Percentiles rank a stretch among this genome's conserved stretches.
phyloP scores from a whole-genome alignment of 208 protist species.

The Porcisia hertigi region DNA sequence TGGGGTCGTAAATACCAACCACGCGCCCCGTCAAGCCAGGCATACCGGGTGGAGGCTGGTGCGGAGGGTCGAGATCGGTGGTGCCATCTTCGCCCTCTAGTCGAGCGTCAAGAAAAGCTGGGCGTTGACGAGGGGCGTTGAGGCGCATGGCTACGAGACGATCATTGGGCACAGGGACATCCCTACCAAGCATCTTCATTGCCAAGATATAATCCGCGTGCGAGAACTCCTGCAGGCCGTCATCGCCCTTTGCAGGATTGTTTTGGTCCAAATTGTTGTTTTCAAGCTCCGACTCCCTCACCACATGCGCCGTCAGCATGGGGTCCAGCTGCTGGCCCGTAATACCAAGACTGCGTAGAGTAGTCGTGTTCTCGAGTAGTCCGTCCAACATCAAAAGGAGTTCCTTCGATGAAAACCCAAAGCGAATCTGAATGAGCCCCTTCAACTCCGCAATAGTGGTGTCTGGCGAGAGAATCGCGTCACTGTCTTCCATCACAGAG shows the following conservation, averaged over 20 bases:
- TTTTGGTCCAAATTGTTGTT: slow-evolving; percentile 48
- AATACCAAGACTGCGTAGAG: slow-evolving; percentile 50
- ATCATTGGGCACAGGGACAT: slow-evolving; percentile 67
- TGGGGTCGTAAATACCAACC: slow-evolving; percentile 43
- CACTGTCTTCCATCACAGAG: slow-evolving; percentile 53
- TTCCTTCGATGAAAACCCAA: slow-evolving; percentile 72
- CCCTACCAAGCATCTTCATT: slow-evolving; percentile 77
- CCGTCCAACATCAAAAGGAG: slow-evolving; percentile 55
- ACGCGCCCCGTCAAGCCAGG: slow-evolving; percentile 27
- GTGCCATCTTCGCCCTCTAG: not conserved
- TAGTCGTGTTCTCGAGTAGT: slow-evolving; percentile 57
- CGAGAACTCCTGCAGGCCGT: slow-evolving; percentile 75
- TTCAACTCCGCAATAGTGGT: slow-evolving; percentile 81
- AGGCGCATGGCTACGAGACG: slow-evolving; percentile 57
- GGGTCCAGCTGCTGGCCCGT: slow-evolving; percentile 45
- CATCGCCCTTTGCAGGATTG: slow-evolving; percentile 60
- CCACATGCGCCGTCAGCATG: slow-evolving; percentile 56
- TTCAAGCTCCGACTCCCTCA: slow-evolving; percentile 58
- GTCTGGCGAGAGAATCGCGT: slow-evolving; percentile 64
- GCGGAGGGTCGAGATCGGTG: not conserved
- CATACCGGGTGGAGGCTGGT: slow-evolving; percentile 40
- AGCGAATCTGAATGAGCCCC: slow-evolving; percentile 80
- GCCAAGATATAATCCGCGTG: slow-evolving; percentile 80
- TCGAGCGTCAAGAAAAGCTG: slow-evolving; percentile 53
- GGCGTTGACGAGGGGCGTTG: slow-evolving; percentile 63